Percentiles rank a stretch among this genome's conserved stretches.
Evolutionary conservation across 164 flowering plant species (phyloP).

Genomic region (Stephania yunnanensis): DNA sequence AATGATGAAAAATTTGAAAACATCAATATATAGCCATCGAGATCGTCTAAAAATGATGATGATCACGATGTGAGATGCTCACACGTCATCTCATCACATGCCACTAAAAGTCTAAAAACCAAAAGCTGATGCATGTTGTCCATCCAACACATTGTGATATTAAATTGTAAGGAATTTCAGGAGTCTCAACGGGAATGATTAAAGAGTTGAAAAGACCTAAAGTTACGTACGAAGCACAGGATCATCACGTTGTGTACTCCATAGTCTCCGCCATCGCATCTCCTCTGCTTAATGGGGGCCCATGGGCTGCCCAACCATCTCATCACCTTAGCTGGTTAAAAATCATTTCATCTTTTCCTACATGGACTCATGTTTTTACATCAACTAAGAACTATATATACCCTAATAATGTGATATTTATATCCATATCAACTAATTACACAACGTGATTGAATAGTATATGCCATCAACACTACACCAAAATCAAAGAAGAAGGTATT

Average conservation of each 20-base stretch:
- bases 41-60: background rate
- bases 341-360: background rate
- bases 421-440: too few species aligned
- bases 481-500: too few species aligned
- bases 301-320: background rate
- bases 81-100: slow-evolving; percentile 1
- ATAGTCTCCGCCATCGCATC: background rate
- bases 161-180: background rate
- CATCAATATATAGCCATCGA: background rate
- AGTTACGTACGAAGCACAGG: background rate
- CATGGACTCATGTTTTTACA: too few species aligned
- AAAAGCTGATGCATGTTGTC: background rate
- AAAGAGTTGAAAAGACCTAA: slow-evolving; percentile 7
- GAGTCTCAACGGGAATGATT: background rate
- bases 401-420: too few species aligned
- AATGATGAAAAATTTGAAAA: background rate
- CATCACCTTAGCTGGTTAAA: background rate
- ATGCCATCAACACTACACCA: too few species aligned
- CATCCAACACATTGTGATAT: background rate
- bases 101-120: background rate
- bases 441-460: too few species aligned
- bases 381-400: too few species aligned
- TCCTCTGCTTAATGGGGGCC: background rate
- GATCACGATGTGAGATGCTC: background rate
- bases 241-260: background rate